Evolutionary conservation across 192 early-diverging fungal species (phyloP), one percentile per base, ranked within the genome.

Genomic region (Coemansia sp.): DNA sequence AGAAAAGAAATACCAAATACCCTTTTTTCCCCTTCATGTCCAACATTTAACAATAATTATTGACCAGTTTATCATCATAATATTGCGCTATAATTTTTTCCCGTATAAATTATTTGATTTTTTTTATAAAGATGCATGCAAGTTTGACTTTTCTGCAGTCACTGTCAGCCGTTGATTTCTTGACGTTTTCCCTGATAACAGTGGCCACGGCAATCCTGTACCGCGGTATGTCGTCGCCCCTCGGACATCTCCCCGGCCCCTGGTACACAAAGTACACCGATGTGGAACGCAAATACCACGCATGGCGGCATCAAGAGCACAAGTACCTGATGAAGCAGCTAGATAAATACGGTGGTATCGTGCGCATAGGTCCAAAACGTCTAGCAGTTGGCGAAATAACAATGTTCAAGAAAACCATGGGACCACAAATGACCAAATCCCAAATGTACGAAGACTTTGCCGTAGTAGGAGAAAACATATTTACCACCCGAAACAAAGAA

Each of bases 381-480:
- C 64, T 79, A 36, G 67, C 64, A 6, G 67, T 79, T 22, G 71
- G 72, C 17, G 68, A 73, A 37, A 22, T 72, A 8, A 15, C 36
- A 18, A 51, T 70, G 59, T 69, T 67, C 39, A 68, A 66, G 22
- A 72, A 73, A 22, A 45, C 73, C 15, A 68, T 73, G 59, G 17
- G 62, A 22, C 57, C 71, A 37, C 68, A 74, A 3, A 61, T 72
- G 62, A 18, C 53, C 28, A 79, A 79, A 34, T 54, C 64, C 1
- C 43, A 66, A 35, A 73, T 73, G 61, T 79, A 79, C 53, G n/a
- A 52, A 8, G 68, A 67, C n/a, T 65, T 79, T 54, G 67, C 71
- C 0, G 41, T 58, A 0, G 60, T 64, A 1, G 64, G 67, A 37
- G 67, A 68, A 37, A 74, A 75, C 32, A 72, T 72, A 20, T 80